Conservation (phyloP, 176 grass and related monocot species). For the Olyra latifolia region DNA sequence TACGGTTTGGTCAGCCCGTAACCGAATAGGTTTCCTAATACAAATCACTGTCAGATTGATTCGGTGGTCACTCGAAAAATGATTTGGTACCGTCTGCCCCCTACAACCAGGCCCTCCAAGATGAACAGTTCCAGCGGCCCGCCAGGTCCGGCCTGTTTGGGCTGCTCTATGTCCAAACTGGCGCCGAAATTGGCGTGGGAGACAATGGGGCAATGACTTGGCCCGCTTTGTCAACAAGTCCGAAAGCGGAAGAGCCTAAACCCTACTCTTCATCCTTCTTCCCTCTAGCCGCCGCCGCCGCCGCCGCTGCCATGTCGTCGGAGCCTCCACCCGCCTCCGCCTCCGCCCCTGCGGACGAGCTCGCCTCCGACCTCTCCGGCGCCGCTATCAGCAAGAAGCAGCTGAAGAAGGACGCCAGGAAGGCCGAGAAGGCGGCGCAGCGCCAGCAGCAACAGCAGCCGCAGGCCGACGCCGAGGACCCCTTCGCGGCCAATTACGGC, state of each 20-base stretch:
- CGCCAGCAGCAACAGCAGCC: conserved; percentile 41
- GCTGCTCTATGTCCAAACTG: too few relatives aligned
- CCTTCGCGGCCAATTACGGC: conserved; percentile 59
- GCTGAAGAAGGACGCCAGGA: conserved; percentile 80
- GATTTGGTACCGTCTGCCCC: too few relatives aligned
- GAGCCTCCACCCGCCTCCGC: conserved; percentile 16
- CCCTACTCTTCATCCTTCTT: neutral
- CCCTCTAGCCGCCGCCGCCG: neutral
- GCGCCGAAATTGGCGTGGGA: too few relatives aligned
- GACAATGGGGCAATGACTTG: too few relatives aligned
- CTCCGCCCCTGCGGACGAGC: neutral
- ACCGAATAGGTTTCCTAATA: too few relatives aligned
- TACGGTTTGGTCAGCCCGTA: too few relatives aligned
- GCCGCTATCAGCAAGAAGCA: conserved; percentile 54
- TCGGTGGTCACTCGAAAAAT: too few relatives aligned
- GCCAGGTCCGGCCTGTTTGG: too few relatives aligned
- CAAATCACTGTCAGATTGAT: too few relatives aligned
- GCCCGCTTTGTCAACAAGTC: too few relatives aligned
- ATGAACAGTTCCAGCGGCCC: too few relatives aligned
- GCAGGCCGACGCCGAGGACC: conserved; percentile 36
- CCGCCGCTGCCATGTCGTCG: conserved; percentile 45
- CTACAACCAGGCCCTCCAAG: too few relatives aligned
- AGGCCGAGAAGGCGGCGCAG: conserved; percentile 76
- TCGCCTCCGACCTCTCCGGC: neutral
- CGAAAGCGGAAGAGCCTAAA: neutral